A percentile compares a stretch with the other conserved stretches of the same genome.
These are phyloP conservation scores for Actinomucor elegans DNA, from an alignment of 371 early-diverging fungal species.

Conservation along the genomic window DNA sequence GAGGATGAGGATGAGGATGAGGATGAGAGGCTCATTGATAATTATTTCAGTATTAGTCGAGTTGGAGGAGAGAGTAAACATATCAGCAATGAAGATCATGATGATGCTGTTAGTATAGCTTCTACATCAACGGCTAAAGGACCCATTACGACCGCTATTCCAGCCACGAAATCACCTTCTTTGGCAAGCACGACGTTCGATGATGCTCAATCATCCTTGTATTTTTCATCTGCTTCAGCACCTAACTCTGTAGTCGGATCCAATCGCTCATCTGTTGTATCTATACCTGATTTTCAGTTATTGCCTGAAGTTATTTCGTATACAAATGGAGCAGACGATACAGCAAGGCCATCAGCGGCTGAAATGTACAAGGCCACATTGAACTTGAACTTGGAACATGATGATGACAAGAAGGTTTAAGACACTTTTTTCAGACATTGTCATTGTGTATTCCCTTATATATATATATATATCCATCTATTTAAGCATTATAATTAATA, in stretches of 20 bases:
- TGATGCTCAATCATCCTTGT: conserved; percentile 15
- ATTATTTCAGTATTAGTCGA: background rate
- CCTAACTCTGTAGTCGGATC: conserved; percentile 7
- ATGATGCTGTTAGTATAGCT: conserved; percentile 6
- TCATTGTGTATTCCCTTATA: too few relatives aligned
- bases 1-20: conserved; percentile 52
- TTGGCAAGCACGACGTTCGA: conserved; percentile 7
- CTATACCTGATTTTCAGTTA: conserved; percentile 12
- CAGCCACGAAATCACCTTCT: background rate
- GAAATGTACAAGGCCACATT: too few relatives aligned
- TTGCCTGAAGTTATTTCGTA: conserved; percentile 5
- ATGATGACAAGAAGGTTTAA: too few relatives aligned
- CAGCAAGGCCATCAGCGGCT: too few relatives aligned
- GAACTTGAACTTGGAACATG: too few relatives aligned
- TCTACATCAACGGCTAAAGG: conserved; percentile 15
- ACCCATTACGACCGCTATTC: background rate
- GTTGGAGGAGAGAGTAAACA: background rate
- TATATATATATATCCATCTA: too few relatives aligned
- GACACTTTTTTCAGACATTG: too few relatives aligned
- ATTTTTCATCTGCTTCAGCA: conserved; percentile 11
- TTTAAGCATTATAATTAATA: too few relatives aligned
- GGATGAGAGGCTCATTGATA: conserved; percentile 13
- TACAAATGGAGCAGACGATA: too few relatives aligned
- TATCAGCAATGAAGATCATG: background rate
- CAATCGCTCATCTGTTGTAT: conserved; percentile 10